Conservation (phyloP, 257 asterid species). For the Solanum arcanum region DNA sequence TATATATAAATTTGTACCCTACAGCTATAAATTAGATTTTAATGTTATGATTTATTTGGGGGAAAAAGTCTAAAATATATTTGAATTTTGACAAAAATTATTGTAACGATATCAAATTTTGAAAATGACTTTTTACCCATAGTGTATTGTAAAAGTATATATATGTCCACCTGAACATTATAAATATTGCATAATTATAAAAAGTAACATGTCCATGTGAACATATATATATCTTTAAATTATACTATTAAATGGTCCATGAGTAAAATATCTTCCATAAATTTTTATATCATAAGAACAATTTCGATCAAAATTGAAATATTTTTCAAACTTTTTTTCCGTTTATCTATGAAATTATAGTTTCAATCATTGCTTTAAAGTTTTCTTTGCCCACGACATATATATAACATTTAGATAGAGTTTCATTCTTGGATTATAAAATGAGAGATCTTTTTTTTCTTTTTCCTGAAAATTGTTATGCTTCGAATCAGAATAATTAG, state of each 20-base stretch:
- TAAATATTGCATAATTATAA: too few species aligned
- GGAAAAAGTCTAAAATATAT: too few species aligned
- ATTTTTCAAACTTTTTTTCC: rapidly evolving
- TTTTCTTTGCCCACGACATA: background rate
- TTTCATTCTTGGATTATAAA: background rate
- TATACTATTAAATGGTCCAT: too few species aligned
- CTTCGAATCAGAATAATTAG: background rate
- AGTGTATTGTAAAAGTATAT: too few species aligned
- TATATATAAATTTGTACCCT: background rate
- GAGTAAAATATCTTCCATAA: too few species aligned
- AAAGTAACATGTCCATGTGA: too few species aligned
- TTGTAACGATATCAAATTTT: too few species aligned
- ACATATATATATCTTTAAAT: too few species aligned
- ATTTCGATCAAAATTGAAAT: too few species aligned
- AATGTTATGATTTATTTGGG: background rate
- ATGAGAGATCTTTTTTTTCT: background rate
- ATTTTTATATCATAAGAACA: rapidly evolving
- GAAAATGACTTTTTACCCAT: too few species aligned
- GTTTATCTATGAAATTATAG: background rate
- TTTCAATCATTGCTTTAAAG: background rate
- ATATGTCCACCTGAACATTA: too few species aligned
- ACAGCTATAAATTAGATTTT: background rate
- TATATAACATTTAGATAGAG: background rate
- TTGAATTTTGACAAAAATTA: rapidly evolving
- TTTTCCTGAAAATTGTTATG: background rate